Evolutionary conservation across 495 filamentous ascomycete genomes (phyloP).

Genomic region (Podospora didyma): DNA sequence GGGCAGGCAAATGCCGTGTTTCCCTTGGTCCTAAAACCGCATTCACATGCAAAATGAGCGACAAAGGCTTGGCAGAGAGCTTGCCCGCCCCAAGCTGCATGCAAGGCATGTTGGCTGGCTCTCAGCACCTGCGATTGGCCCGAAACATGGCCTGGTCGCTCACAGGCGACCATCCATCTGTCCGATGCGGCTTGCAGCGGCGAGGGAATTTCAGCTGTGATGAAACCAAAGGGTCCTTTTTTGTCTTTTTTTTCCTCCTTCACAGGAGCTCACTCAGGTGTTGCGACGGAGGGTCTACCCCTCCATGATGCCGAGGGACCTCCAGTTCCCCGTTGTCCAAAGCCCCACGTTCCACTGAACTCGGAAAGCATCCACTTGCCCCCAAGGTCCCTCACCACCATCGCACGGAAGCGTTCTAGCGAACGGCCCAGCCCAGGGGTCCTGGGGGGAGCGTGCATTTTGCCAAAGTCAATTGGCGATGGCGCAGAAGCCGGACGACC

Average conservation of each 20-base stretch:
- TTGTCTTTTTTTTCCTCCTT: not conserved
- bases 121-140: not conserved
- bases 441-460: not conserved
- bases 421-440: not conserved
- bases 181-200: constrained; percentile 4
- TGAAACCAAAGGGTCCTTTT: not conserved
- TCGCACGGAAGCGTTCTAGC: not conserved
- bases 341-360: not conserved
- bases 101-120: no score
- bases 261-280: no score
- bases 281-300: not conserved
- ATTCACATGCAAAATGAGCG: constrained; percentile 16
- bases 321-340: not conserved
- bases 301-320: constrained; percentile 14
- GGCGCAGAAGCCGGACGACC: not conserved
- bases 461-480: not conserved
- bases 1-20: constrained; percentile 4
- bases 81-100: not conserved
- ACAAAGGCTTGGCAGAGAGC: constrained; percentile 7
- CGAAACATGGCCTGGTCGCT: not conserved
- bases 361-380: not conserved
- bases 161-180: not conserved
- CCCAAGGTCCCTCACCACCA: not conserved
- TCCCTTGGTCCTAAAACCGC: constrained; percentile 18
- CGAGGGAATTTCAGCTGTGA: not conserved